Conservation (phyloP, 2,329 filamentous ascomycete genomes). For the Zasmidium citrigriseum region DNA sequence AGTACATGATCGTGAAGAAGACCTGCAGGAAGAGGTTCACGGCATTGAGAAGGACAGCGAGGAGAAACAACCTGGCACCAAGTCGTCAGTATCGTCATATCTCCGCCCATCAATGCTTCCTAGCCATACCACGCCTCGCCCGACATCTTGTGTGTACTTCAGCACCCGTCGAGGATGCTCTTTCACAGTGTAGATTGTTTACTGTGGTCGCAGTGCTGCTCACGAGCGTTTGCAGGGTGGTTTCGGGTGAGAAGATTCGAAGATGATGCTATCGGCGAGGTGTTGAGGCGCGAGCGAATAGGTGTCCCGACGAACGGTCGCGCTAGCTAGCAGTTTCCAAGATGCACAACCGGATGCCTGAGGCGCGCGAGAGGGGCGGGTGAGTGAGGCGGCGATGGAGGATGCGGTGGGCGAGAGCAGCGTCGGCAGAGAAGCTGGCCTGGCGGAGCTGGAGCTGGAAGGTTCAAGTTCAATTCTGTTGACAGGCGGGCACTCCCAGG, state of each 20-base stretch:
- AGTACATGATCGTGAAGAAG: constrained; percentile 99
- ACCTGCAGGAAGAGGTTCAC: constrained; percentile 99
- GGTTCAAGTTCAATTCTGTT: not conserved
- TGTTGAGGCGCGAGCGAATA: constrained; percentile 1
- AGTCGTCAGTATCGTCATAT: not conserved
- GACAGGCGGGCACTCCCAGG: not conserved
- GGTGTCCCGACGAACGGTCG: not conserved
- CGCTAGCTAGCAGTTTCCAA: not conserved
- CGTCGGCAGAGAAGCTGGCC: not conserved
- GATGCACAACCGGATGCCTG: not conserved
- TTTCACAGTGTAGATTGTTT: not conserved
- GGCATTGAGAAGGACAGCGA: constrained; percentile 98
- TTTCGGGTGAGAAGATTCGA: not conserved
- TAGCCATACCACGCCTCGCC: constrained; percentile 40
- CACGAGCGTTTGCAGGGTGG: not conserved
- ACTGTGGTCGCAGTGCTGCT: not conserved
- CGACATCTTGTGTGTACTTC: constrained; percentile 33
- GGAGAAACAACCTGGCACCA: constrained; percentile 75
- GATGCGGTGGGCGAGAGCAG: not conserved
- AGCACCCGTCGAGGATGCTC: not conserved
- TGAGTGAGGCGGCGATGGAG: not conserved
- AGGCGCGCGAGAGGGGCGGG: not conserved
- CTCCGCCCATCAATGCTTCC: constrained; percentile 1
- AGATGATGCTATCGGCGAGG: not conserved
- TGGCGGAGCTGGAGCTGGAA: not conserved